phyloP scores from a whole-genome alignment of 1,284 basidiomycete species.

The Trametes pubescens region DNA sequence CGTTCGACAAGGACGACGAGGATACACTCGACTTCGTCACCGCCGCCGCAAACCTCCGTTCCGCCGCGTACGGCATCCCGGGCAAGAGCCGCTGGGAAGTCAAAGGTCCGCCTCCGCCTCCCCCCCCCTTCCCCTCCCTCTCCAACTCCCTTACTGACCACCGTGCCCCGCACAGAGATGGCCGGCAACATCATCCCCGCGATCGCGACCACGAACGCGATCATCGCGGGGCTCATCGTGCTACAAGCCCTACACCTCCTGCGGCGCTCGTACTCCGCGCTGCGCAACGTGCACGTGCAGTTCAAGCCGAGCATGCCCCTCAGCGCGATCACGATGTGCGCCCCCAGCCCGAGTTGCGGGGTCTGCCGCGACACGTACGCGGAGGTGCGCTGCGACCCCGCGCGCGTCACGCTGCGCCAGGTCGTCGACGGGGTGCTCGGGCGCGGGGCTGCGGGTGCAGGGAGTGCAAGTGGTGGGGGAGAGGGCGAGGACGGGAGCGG shows the following conservation, averaged over 20 bases:
- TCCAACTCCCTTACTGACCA: neutral
- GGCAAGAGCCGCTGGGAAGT: constrained; percentile 95
- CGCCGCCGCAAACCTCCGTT: constrained; percentile 92
- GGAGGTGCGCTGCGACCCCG: constrained; percentile 74
- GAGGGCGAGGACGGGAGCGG: constrained; percentile 43
- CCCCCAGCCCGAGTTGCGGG: constrained; percentile 80
- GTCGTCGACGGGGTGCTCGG: constrained; percentile 74
- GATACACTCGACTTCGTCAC: constrained; percentile 98
- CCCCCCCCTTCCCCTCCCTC: neutral
- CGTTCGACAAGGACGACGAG: constrained; percentile 98
- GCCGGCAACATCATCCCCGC: constrained; percentile 99
- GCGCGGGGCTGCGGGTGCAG: constrained; percentile 36
- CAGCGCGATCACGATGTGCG: constrained; percentile 66
- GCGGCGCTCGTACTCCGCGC: constrained; percentile 60
- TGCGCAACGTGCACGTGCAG: constrained; percentile 79
- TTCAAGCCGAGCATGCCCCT: constrained; percentile 80
- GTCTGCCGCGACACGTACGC: constrained; percentile 90
- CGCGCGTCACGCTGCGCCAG: constrained; percentile 72
- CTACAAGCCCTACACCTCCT: constrained; percentile 91
- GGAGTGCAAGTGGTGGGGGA: neutral
- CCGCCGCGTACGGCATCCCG: constrained; percentile 89
- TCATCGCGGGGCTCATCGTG: constrained; percentile 94
- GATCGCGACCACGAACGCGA: constrained; percentile 98
- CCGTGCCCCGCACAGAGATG: constrained; percentile 85
- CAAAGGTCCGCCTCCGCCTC: constrained; percentile 68